Conservation (phyloP, 2,329 filamentous ascomycete genomes). For the Alternaria viburni region DNA sequence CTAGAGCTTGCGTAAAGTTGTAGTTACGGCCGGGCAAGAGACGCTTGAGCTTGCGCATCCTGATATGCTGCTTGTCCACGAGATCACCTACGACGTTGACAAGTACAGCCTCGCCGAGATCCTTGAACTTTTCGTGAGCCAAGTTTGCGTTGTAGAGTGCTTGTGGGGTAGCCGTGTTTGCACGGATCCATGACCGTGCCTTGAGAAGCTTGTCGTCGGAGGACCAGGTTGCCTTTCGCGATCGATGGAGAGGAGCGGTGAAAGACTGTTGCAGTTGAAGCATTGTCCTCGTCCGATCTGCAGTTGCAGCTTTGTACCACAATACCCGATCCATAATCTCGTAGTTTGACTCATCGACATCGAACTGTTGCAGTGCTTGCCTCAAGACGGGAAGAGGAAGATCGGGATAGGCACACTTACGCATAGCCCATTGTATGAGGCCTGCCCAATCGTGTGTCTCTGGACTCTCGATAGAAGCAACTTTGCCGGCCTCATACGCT, state of each 20-base stretch:
- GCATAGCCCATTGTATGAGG: constrained; percentile 71
- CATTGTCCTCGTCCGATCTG: constrained; percentile 31
- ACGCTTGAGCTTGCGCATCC: constrained; percentile 65
- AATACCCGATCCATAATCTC: constrained; percentile 29
- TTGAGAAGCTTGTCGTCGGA: constrained; percentile 24
- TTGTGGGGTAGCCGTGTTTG: constrained; percentile 53
- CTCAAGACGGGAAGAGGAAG: constrained; percentile 28
- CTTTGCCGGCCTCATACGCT: constrained; percentile 68
- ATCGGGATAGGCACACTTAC: constrained; percentile 46
- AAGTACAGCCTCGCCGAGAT: constrained; percentile 42
- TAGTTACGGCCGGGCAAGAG: constrained; percentile 66
- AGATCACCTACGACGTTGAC: constrained; percentile 62
- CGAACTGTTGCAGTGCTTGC: constrained; percentile 28
- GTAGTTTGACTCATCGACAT: constrained; percentile 38
- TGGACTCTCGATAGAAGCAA: constrained; percentile 67
- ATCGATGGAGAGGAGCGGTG: constrained; percentile 30
- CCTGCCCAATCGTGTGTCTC: constrained; percentile 71
- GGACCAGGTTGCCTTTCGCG: neutral
- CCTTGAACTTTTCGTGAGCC: constrained; percentile 51
- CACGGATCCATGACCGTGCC: constrained; percentile 55
- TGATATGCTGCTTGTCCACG: constrained; percentile 61
- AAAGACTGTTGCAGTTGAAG: constrained; percentile 33
- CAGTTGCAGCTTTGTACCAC: constrained; percentile 35
- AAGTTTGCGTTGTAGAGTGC: constrained; percentile 46
- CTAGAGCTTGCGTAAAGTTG: constrained; percentile 66